Base-by-base conservation (phyloP, 1,284 basidiomycete species). In the Malassezia japonica region DNA sequence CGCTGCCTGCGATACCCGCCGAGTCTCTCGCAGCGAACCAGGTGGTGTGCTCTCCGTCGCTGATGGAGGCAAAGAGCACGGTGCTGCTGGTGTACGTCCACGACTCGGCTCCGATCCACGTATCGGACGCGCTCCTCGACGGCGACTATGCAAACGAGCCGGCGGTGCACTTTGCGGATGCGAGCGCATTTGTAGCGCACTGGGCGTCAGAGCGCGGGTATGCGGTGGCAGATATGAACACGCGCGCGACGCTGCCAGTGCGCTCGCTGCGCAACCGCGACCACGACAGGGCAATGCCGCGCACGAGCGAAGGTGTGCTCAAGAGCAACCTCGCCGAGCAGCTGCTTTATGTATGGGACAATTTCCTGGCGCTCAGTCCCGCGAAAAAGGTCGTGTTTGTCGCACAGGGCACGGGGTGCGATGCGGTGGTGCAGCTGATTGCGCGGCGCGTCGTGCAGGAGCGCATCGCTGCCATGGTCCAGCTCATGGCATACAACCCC, bases 331-430 rank as follows among this genome's bases (percentile, higher is more conserved):
- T 78, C 16, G 78, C 76, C 35, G 80, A 85, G 25, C 75, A 89
- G 20, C 73, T 91, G 54, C 77, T 79, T 6, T 92, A 92, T 67
- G 72, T 96, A 3, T 98, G 92, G 92, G 91, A 96, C 74, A 92
- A 95, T 70, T 88, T 89, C 60, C 78, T 94, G 48, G 81, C 86
- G 87, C 89, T 41, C 1, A 54, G 44, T 2, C 36, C 44, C 3
- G 84, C 84, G 4, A 77, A 80, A 38, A 79, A 81, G 25, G 78
- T 96, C 15, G 76, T 95, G 20, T 68, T 98, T 7, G 81, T 98
- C 37, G 89, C 89, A 1, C 86, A 91, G 63, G 89, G 89, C 3
- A 79, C 82, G 0, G 91, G 86, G 0, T 87, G 85, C 62, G 77
- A 80, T 24, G 79, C 83, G 1, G 62, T 94, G 46, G 82, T 86